A percentile compares a stretch with the other conserved stretches of the same genome.
These are phyloP conservation scores for Alternaria tenuissima DNA, from an alignment of 2,329 filamentous ascomycete genomes.

Conservation along the genomic window DNA sequence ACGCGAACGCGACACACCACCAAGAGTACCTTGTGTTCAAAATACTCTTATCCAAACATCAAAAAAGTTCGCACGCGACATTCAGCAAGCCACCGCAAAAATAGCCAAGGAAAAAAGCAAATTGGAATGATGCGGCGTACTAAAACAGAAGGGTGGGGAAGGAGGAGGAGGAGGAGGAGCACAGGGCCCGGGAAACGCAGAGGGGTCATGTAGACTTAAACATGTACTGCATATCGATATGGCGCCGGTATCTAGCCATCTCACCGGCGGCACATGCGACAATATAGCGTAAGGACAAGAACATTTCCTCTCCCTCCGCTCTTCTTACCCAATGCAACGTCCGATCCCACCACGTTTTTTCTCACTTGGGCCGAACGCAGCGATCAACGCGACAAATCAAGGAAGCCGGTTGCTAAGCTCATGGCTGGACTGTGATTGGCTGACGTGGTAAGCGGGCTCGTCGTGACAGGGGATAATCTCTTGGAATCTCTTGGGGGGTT, in stretches of 20 bases:
- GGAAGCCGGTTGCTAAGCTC: not conserved
- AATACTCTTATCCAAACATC: no score
- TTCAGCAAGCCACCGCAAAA: not conserved
- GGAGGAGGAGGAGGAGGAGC: not conserved
- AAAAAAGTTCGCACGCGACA: slow-evolving; percentile 4
- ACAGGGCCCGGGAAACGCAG: no score
- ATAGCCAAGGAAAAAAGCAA: no score
- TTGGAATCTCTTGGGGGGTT: slow-evolving; percentile 8
- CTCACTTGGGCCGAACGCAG: not conserved
- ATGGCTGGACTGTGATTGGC: slow-evolving; percentile 8
- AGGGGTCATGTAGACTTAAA: not conserved
- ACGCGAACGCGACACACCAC: not conserved
- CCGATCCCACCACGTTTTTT: slow-evolving; percentile 5
- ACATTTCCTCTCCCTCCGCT: no score
- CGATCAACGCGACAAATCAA: slow-evolving; percentile 2
- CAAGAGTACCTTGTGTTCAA: no score
- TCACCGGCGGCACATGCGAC: no score
- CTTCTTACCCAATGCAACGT: slow-evolving; percentile 7
- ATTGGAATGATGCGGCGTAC: not conserved
- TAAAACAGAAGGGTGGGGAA: slow-evolving; percentile 1
- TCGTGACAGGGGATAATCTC: not conserved
- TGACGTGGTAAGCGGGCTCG: slow-evolving; percentile 3
- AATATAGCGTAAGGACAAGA: no score
- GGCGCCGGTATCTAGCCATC: not conserved
- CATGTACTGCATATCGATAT: not conserved